Percentiles rank a stretch among this genome's conserved stretches.
Evolutionary conservation across 1,139 yeast species (phyloP).

Genomic region (Sugiyamaella xylanicola): DNA sequence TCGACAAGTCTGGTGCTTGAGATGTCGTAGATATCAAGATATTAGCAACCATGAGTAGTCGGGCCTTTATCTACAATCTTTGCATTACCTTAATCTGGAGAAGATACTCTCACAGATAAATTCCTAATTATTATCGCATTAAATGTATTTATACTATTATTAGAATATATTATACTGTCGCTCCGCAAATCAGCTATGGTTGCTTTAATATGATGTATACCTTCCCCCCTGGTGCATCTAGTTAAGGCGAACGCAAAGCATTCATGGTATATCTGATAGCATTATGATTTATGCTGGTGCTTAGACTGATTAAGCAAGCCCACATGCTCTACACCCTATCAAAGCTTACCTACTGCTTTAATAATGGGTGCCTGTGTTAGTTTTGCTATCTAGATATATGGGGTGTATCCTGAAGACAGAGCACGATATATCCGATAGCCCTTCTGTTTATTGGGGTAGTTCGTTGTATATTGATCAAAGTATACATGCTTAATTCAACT

Average conservation of each 20-base stretch:
- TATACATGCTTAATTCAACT: not conserved
- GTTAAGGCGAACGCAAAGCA: not conserved
- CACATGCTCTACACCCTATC: not conserved
- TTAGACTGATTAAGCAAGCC: not conserved
- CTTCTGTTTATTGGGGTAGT: too few species aligned
- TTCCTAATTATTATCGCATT: not conserved
- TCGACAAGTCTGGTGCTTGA: constrained; percentile 37
- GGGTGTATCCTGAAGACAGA: constrained; percentile 4
- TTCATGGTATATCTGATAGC: not conserved
- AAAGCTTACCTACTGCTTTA: not conserved
- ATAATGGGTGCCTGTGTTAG: not conserved
- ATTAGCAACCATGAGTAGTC: constrained; percentile 20
- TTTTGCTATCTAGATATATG: constrained; percentile 7
- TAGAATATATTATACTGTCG: not conserved
- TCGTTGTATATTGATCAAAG: too few species aligned
- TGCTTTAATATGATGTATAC: not conserved
- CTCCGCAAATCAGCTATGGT: not conserved
- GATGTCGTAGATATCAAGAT: constrained; percentile 36
- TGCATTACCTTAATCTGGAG: not conserved
- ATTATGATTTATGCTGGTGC: constrained; percentile 8
- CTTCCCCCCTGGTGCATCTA: not conserved
- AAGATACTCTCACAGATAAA: not conserved
- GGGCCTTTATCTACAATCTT: not conserved
- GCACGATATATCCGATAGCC: not conserved
- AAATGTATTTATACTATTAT: not conserved